A percentile compares a stretch with the other conserved stretches of the same genome.
Conservation (phyloP, 768 basidiomycete species). For the Leucogyrophana mollusca region DNA sequence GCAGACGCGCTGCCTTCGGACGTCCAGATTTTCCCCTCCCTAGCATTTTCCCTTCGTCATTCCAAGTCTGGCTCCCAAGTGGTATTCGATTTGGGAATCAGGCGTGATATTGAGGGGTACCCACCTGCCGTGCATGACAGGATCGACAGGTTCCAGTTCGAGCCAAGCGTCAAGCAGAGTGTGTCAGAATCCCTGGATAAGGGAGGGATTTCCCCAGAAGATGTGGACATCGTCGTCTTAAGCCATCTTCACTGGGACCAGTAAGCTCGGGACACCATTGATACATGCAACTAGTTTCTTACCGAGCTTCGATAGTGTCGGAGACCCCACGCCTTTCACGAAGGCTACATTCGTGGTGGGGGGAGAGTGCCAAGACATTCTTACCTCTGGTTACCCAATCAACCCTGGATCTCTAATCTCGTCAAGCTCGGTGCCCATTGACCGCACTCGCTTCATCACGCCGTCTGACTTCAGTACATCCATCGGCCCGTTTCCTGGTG, state of each 20-base stretch:
- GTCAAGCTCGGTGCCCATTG: slow-evolving; percentile 35
- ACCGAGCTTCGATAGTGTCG: slow-evolving; percentile 27
- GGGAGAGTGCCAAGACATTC: slow-evolving; percentile 30
- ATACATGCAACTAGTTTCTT: background rate
- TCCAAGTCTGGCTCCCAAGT: slow-evolving; percentile 37
- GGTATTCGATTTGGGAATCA: slow-evolving; percentile 57
- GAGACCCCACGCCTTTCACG: slow-evolving; percentile 45
- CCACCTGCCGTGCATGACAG: slow-evolving; percentile 32
- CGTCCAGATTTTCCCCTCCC: slow-evolving; percentile 37
- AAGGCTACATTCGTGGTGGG: slow-evolving; percentile 50
- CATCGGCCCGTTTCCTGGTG: slow-evolving; percentile 49
- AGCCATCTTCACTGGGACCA: slow-evolving; percentile 58
- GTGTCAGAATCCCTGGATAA: slow-evolving; percentile 47
- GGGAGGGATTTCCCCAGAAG: slow-evolving; percentile 44
- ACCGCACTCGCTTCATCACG: slow-evolving; percentile 38
- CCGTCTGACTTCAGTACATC: slow-evolving; percentile 31
- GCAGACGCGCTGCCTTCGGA: slow-evolving; percentile 31
- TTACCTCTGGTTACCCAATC: slow-evolving; percentile 42
- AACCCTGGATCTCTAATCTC: slow-evolving; percentile 34
- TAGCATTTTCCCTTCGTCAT: slow-evolving; percentile 54
- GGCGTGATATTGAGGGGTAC: slow-evolving; percentile 43
- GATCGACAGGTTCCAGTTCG: slow-evolving; percentile 23
- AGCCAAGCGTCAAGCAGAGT: slow-evolving; percentile 26
- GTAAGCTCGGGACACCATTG: slow-evolving; percentile 11
- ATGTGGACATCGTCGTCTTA: slow-evolving; percentile 44